phyloP scores from a whole-genome alignment of 2,329 filamentous ascomycete genomes.

The Laburnicola sp. region DNA sequence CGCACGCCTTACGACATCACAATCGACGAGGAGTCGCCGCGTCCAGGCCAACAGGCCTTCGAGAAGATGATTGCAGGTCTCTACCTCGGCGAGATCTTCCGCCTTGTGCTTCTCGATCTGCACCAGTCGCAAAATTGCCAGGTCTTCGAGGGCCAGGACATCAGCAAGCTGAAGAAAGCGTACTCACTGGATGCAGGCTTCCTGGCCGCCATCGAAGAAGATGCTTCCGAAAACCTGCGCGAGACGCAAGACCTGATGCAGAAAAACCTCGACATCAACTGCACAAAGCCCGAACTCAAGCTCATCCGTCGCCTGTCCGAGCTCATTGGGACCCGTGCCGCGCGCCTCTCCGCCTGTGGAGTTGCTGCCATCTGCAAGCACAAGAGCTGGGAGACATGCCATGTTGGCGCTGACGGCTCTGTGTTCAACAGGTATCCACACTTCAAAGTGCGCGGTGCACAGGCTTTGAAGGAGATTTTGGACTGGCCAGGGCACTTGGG shows the following conservation, averaged over 20 bases:
- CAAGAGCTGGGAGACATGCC: conserved; percentile 84
- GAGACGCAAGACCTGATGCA: conserved; percentile 85
- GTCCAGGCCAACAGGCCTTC: conserved; percentile 91
- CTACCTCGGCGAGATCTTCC: conserved; percentile 93
- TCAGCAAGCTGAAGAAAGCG: conserved; percentile 76
- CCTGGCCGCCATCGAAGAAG: conserved; percentile 89
- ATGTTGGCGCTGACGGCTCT: conserved; percentile 94
- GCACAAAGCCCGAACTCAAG: conserved; percentile 79
- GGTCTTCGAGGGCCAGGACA: conserved; percentile 85
- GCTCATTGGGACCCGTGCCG: conserved; percentile 91
- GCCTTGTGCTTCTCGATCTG: conserved; percentile 80
- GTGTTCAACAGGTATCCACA: conserved; percentile 99
- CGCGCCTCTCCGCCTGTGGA: conserved; percentile 89
- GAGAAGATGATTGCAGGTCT: conserved; percentile 98
- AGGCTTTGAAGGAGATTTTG: conserved; percentile 89
- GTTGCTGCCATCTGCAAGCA: conserved; percentile 96
- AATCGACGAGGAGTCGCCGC: conserved; percentile 88
- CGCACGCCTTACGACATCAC: conserved; percentile 82
- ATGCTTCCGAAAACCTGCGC: conserved; percentile 91
- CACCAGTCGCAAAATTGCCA: conserved; percentile 65
- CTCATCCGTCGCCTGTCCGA: conserved; percentile 87
- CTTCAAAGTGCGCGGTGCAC: conserved; percentile 90
- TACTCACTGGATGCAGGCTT: conserved; percentile 94
- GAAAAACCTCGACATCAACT: conserved; percentile 70
- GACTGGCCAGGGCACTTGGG: conserved; percentile 84